Percentiles rank a stretch among this genome's conserved stretches.
These are phyloP conservation scores for Colletotrichum tanaceti DNA, from an alignment of 2,329 filamentous ascomycete species.

Conservation along the genomic window DNA sequence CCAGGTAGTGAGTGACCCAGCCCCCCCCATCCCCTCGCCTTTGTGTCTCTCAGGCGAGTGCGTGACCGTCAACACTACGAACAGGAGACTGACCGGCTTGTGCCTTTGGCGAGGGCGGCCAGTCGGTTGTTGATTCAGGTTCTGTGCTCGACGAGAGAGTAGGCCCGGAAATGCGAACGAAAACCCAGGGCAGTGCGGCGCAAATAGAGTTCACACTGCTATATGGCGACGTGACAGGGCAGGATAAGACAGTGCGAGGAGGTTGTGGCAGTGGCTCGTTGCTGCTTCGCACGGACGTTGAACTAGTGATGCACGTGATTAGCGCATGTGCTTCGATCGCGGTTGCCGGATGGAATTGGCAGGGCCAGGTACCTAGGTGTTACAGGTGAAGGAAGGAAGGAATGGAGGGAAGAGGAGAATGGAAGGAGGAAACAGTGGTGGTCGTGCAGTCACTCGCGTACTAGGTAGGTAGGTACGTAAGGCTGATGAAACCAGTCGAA, in stretches of 20 bases:
- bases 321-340: neutral
- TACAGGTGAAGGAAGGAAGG: too few species aligned
- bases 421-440: too few species aligned
- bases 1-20: neutral
- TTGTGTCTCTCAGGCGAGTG: neutral
- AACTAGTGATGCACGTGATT: too few species aligned
- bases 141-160: too few species aligned
- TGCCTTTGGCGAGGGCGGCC: neutral
- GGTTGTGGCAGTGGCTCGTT: neutral
- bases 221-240: too few species aligned
- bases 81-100: neutral
- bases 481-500: slow-evolving; percentile 31
- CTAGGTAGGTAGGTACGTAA: too few species aligned
- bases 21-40: neutral
- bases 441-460: neutral
- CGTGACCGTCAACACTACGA: neutral
- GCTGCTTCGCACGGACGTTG: too few species aligned
- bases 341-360: too few species aligned
- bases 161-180: neutral
- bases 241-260: too few species aligned
- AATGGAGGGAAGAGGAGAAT: too few species aligned
- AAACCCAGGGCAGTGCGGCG: neutral
- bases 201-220: neutral
- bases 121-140: too few species aligned
- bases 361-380: too few species aligned